Conservation (phyloP, 169 alveolate species). For the Eimeria zaria region DNA sequence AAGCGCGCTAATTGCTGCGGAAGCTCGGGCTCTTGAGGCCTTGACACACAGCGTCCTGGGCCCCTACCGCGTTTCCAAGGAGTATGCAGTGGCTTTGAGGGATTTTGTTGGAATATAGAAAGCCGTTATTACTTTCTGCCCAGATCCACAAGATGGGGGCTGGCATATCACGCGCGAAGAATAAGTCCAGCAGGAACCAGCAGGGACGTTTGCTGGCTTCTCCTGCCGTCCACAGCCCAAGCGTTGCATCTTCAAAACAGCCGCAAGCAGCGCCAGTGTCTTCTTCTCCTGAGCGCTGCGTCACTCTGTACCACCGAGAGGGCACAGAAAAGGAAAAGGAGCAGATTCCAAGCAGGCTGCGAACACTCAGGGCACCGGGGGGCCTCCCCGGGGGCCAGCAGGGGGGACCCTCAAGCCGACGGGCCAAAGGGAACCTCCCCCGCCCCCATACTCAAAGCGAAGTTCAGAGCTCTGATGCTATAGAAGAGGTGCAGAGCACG, state of each 20-base stretch:
- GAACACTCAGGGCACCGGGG: slow-evolving; percentile 63
- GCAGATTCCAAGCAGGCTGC: slow-evolving; percentile 1
- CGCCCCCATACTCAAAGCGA: slow-evolving; percentile 44
- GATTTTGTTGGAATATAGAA: not conserved
- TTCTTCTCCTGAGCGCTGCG: slow-evolving; percentile 47
- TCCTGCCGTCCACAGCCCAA: slow-evolving; percentile 24
- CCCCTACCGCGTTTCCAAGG: slow-evolving; percentile 3
- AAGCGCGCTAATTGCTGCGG: not conserved
- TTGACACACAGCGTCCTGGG: slow-evolving; percentile 23
- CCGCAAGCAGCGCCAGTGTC: slow-evolving; percentile 11
- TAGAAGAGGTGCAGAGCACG: slow-evolving; percentile 3
- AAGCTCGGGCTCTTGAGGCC: slow-evolving; percentile 4
- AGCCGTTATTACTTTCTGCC: not conserved
- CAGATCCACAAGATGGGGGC: slow-evolving; percentile 52
- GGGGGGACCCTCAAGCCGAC: slow-evolving; percentile 3
- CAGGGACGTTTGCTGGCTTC: slow-evolving; percentile 54
- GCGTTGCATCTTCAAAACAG: not conserved
- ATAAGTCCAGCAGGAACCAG: slow-evolving; percentile 37
- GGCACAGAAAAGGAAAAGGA: slow-evolving; percentile 11
- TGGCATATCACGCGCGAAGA: slow-evolving; percentile 35
- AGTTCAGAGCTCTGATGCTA: not conserved
- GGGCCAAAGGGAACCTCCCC: slow-evolving; percentile 11
- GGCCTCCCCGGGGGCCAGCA: not conserved
- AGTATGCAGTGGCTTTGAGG: slow-evolving; percentile 3
- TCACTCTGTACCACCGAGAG: slow-evolving; percentile 35